phyloP scores from a whole-genome alignment of 495 filamentous ascomycete genomes.

The Bacidia gigantensis region DNA sequence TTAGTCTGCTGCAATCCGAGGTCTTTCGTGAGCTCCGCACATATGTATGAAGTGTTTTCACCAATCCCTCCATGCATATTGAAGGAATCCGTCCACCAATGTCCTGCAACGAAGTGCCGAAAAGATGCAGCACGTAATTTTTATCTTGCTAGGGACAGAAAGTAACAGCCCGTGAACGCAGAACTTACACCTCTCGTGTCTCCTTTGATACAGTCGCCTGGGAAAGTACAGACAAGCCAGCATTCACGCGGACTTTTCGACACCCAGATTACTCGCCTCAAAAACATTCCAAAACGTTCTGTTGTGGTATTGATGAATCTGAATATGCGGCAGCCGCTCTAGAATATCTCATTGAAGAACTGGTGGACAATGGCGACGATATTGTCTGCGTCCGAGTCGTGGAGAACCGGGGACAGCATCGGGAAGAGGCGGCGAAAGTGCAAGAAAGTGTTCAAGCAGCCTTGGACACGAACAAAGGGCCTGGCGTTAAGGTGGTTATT shows the following conservation, averaged over 20 bases:
- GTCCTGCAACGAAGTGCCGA: no score
- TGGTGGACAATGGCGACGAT: constrained; percentile 94
- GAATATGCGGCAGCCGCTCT: constrained; percentile 92
- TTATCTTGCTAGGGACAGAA: background rate
- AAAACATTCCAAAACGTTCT: constrained; percentile 75
- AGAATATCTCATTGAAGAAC: constrained; percentile 84
- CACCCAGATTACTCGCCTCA: constrained; percentile 82
- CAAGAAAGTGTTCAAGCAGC: constrained; percentile 62
- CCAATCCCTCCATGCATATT: no score
- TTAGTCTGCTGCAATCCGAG: no score
- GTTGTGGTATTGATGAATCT: constrained; percentile 89
- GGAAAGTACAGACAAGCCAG: constrained; percentile 63
- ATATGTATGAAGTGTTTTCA: no score
- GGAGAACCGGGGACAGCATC: constrained; percentile 53
- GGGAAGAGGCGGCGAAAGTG: background rate
- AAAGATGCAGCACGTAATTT: background rate
- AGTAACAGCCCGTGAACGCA: constrained; percentile 11
- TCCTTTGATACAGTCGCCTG: constrained; percentile 92
- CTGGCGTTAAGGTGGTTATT: constrained; percentile 73
- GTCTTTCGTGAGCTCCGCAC: no score
- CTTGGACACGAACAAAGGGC: constrained; percentile 53
- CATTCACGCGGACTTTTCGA: constrained; percentile 74
- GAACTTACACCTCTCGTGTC: constrained; percentile 45
- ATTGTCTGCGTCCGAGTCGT: constrained; percentile 87
- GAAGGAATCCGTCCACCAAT: no score